Evolutionary conservation across 768 basidiomycete species (phyloP).

Genomic region (Lentinula sp.): DNA sequence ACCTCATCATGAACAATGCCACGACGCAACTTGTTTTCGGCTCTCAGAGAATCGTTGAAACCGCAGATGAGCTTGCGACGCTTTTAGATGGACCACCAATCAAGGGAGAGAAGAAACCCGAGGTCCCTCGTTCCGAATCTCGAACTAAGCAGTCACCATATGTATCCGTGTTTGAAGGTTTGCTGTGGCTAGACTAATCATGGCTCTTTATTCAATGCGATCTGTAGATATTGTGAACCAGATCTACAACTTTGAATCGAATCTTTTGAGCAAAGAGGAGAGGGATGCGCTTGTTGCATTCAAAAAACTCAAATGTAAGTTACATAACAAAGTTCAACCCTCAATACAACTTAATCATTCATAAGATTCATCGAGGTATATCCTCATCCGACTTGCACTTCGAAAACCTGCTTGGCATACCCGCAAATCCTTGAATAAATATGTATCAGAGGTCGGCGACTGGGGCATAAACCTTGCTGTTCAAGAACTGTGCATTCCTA

Average conservation of each 20-base stretch:
- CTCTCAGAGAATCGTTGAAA: neutral
- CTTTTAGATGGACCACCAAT: neutral
- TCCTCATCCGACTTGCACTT: neutral
- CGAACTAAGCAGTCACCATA: neutral
- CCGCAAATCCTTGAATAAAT: neutral
- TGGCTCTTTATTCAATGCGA: neutral
- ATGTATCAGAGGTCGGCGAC: neutral
- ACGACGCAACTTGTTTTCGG: neutral
- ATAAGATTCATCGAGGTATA: constrained; percentile 1
- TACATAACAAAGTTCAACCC: neutral
- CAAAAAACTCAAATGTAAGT: neutral
- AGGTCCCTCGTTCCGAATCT: neutral
- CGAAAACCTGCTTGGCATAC: constrained; percentile 5
- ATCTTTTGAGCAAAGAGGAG: neutral
- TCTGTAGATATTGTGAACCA: neutral
- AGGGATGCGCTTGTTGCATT: neutral
- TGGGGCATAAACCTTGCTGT: neutral
- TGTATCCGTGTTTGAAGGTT: constrained; percentile 4
- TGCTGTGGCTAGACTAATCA: neutral
- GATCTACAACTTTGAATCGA: neutral
- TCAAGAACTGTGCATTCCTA: neutral
- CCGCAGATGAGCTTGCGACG: neutral
- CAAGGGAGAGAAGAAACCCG: neutral
- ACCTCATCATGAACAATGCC: neutral
- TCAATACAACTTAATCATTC: neutral